Evolutionary conservation across 768 basidiomycete species (phyloP).

Genomic region (Suillus americanus): DNA sequence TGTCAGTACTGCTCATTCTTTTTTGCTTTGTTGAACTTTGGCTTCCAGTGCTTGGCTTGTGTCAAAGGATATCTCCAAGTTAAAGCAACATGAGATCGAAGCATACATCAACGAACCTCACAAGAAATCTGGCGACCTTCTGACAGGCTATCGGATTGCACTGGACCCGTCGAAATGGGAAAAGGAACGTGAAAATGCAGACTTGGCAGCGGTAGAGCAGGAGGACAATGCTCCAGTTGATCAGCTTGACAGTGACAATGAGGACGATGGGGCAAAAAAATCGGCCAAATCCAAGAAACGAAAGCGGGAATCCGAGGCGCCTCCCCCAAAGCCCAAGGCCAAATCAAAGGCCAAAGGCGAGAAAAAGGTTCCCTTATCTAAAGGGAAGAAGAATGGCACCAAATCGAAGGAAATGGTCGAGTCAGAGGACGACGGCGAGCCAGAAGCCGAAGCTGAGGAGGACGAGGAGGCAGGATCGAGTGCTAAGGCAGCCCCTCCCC

Average conservation of each 20-base stretch:
- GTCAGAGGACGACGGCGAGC: slow-evolving; percentile 61
- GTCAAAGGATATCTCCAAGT: slow-evolving; percentile 76
- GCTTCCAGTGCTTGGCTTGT: slow-evolving; percentile 76
- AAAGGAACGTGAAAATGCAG: slow-evolving; percentile 38
- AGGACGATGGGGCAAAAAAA: slow-evolving; percentile 51
- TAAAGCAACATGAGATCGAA: slow-evolving; percentile 80
- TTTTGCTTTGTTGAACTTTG: slow-evolving; percentile 14
- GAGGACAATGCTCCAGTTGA: slow-evolving; percentile 66
- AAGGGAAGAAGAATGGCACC: slow-evolving; percentile 53
- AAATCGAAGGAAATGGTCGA: slow-evolving; percentile 67
- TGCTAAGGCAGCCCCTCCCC: slow-evolving; percentile 58
- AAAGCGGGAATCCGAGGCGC: slow-evolving; percentile 61
- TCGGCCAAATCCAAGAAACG: slow-evolving; percentile 51
- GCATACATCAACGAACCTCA: slow-evolving; percentile 75
- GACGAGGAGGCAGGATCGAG: slow-evolving; percentile 47
- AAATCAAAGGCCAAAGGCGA: slow-evolving; percentile 49
- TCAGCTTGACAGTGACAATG: slow-evolving; percentile 56
- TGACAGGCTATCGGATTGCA: slow-evolving; percentile 74
- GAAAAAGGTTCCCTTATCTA: slow-evolving; percentile 30
- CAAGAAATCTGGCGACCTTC: slow-evolving; percentile 76
- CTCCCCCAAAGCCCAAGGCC: slow-evolving; percentile 37
- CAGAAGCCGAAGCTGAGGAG: slow-evolving; percentile 45
- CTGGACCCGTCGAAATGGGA: slow-evolving; percentile 73
- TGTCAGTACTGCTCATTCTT: slow-evolving; percentile 36
- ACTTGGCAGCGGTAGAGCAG: slow-evolving; percentile 38